Base-by-base conservation (phyloP, 441 rosid species). In the Populus hybrid region DNA sequence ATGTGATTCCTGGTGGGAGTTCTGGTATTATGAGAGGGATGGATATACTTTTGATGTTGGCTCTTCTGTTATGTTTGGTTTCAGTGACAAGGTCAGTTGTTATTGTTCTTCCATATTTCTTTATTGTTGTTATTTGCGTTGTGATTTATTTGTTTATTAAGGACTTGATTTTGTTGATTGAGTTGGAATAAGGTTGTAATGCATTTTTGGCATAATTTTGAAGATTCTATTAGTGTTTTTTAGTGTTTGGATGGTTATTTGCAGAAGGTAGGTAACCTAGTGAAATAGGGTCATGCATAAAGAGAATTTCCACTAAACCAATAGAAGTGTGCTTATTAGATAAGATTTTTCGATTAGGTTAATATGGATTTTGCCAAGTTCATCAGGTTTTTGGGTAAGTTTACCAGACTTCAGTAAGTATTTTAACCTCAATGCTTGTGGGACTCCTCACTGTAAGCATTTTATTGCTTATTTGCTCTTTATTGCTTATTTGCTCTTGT, bases 1-100 rank as follows among this genome's bases (percentile, higher is more conserved):
- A 96, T 84, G 89, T 91, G 85, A 96, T 96, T 86, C 98, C 98
- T 72, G 97, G 98, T 61, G 97, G 98, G n/a, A 96, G 98, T 79
- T 96, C 97, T 76, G 98, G 24, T 90, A 83, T 84, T 96, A 92
- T 64, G 84, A 90, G 82, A 89, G 93, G 80, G 97, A 93, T 87
- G 98, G 97, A 4, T 93, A 85, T 74, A 96, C 94, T 63, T 96
- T 96, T 82, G 99, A 96, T 88, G 98, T 93, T 78, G 97, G 98
- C 1, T 92, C 98, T 70, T 95, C 99, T 76, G 98, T 95, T 16
- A 95, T 94, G 99, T 92, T 95, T 72, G 99, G 99, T 72, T 94
- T 95, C 91, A 94, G 97, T 74, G 93, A 95, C 59, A 92, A 94
- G 99, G 99, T 95, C 83, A 72, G 87, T 78, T 33, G 42, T 59